phyloP scores from a whole-genome alignment of 371 early-diverging fungal species.

The Syncephalis plumigaleata region DNA sequence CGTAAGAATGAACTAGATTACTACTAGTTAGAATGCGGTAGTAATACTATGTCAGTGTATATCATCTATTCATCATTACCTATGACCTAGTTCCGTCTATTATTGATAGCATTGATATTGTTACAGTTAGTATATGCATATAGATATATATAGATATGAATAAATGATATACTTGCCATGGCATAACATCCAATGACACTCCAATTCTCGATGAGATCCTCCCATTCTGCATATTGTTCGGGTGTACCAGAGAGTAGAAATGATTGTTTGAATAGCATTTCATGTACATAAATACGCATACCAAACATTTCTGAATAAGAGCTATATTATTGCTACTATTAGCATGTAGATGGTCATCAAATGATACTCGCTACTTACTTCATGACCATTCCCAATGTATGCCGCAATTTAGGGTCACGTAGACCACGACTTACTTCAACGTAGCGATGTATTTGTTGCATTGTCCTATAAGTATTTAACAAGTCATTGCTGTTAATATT shows the following conservation, averaged over 20 bases:
- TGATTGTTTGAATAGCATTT: constrained; percentile 30
- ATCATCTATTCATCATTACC: background rate
- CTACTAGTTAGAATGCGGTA: background rate
- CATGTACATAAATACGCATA: constrained; percentile 43
- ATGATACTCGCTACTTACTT: too few relatives aligned
- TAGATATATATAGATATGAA: too few relatives aligned
- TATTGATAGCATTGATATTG: background rate
- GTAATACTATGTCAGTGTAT: background rate
- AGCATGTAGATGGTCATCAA: too few relatives aligned
- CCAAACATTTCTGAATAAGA: constrained; percentile 36
- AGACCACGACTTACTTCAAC: constrained; percentile 7
- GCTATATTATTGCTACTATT: constrained; percentile 1
- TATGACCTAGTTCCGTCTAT: constrained; percentile 4
- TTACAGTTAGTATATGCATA: background rate
- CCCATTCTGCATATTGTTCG: constrained; percentile 33
- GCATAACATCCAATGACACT: constrained; percentile 46
- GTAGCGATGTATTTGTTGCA: constrained; percentile 8
- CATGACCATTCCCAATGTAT: background rate
- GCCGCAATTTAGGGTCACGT: background rate
- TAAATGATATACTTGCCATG: constrained; percentile 22
- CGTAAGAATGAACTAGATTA: too few relatives aligned
- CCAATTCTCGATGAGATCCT: constrained; percentile 26
- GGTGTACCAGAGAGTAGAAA: constrained; percentile 33
- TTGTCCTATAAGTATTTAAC: background rate
- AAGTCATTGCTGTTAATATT: background rate